A percentile compares a stretch with the other conserved stretches of the same genome.
Conservation (phyloP, 2,329 filamentous ascomycete genomes). For the Ceratocystiopsis brevicomis region DNA sequence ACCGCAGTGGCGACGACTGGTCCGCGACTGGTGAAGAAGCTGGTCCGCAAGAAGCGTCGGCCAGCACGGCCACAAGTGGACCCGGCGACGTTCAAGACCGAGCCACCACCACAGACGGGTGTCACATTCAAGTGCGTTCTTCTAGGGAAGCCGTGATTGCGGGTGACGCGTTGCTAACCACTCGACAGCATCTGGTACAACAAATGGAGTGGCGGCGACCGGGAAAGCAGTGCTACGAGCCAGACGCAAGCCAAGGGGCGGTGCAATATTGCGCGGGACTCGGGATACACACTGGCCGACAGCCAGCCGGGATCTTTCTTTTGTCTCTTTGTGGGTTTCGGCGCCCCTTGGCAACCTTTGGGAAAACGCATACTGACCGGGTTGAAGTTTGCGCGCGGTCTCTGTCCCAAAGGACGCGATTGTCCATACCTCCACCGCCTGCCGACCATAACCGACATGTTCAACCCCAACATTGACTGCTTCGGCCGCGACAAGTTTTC, state of each 20-base stretch:
- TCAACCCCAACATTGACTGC: conserved; percentile 85
- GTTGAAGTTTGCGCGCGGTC: conserved; percentile 38
- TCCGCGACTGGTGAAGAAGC: conserved; percentile 45
- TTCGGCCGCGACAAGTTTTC: conserved; percentile 86
- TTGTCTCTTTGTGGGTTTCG: conserved; percentile 66
- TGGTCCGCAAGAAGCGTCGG: conserved; percentile 75
- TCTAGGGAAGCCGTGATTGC: no score
- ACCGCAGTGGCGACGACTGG: conserved; percentile 12
- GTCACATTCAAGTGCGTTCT: conserved; percentile 59
- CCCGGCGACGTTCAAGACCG: conserved; percentile 59
- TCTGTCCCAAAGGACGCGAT: conserved; percentile 70
- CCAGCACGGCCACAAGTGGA: conserved; percentile 87
- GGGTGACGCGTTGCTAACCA: background rate
- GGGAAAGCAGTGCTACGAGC: conserved; percentile 75
- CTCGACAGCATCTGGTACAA: conserved; percentile 89
- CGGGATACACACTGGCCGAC: conserved; percentile 63
- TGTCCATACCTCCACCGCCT: conserved; percentile 88
- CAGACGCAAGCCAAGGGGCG: conserved; percentile 67
- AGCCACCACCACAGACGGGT: conserved; percentile 79
- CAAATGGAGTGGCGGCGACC: conserved; percentile 91
- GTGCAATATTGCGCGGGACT: conserved; percentile 69
- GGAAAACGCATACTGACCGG: background rate
- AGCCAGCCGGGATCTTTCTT: conserved; percentile 67
- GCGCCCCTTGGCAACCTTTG: conserved; percentile 19
- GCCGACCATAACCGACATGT: conserved; percentile 71